Conservation (phyloP, 164 flowering plant genomes). For the Platanus orientalis region DNA sequence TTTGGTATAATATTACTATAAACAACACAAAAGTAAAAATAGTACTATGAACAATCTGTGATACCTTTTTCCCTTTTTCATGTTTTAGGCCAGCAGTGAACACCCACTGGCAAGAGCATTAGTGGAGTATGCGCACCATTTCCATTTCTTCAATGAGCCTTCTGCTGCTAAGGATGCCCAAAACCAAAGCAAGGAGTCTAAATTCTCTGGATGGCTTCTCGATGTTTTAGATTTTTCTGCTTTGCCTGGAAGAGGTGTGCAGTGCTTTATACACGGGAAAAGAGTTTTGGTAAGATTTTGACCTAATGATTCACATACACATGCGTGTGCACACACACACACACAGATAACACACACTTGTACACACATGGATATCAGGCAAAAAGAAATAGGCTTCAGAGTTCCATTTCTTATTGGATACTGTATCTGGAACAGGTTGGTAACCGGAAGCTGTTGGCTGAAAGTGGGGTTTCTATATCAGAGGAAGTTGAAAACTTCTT, state of each 20-base stretch:
- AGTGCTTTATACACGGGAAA: slow-evolving; percentile 62
- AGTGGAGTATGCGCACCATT: slow-evolving; percentile 85
- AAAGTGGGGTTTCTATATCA: slow-evolving; percentile 56
- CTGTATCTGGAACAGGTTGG: slow-evolving; percentile 63
- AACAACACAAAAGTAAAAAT: background rate
- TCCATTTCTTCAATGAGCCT: slow-evolving; percentile 78
- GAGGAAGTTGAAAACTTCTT: slow-evolving; percentile 56
- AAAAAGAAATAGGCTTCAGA: too few relatives aligned
- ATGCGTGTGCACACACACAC: too few relatives aligned
- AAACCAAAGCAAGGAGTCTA: slow-evolving; percentile 25
- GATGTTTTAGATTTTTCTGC: slow-evolving; percentile 71
- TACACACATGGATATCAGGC: too few relatives aligned
- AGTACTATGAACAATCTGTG: background rate
- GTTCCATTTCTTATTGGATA: slow-evolving; percentile 7
- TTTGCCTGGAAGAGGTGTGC: slow-evolving; percentile 87
- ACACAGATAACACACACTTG: too few relatives aligned
- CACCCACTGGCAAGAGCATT: slow-evolving; percentile 92
- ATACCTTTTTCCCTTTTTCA: slow-evolving; percentile 3
- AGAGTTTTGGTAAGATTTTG: slow-evolving; percentile 57
- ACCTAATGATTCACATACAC: background rate
- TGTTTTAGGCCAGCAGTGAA: slow-evolving; percentile 86
- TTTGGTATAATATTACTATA: background rate
- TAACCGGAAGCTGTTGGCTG: slow-evolving; percentile 74
- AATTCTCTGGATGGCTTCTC: slow-evolving; percentile 74
- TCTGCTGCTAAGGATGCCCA: slow-evolving; percentile 33